Conservation (phyloP, 495 filamentous ascomycete genomes). For the Penicillium cinerascens region DNA sequence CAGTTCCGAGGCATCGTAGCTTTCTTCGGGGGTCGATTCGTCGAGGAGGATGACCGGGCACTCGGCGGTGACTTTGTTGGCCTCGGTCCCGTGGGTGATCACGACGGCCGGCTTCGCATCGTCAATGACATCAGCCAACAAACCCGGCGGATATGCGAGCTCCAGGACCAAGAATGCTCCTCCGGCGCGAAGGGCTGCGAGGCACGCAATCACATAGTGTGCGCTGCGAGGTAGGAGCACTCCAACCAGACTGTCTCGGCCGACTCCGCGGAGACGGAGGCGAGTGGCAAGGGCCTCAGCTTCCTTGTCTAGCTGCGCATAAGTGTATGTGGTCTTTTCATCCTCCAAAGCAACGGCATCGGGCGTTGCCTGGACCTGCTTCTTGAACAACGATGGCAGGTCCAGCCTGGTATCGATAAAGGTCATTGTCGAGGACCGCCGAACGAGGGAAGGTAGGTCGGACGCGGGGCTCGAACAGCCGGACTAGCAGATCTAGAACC, state of each 20-base stretch:
- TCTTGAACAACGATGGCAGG: constrained; percentile 55
- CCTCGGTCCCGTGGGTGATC: constrained; percentile 54
- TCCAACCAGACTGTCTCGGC: constrained; percentile 60
- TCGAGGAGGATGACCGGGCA: constrained; percentile 57
- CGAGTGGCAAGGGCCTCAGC: constrained; percentile 51
- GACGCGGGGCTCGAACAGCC: not conserved
- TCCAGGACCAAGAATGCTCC: constrained; percentile 70
- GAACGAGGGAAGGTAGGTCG: not conserved
- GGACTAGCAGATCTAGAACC: not conserved
- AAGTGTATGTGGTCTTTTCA: constrained; percentile 52
- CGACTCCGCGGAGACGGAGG: constrained; percentile 56
- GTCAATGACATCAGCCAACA: constrained; percentile 63
- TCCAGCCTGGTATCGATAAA: constrained; percentile 61
- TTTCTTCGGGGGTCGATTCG: constrained; percentile 33
- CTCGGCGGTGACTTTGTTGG: constrained; percentile 52
- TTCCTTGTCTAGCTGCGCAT: constrained; percentile 56
- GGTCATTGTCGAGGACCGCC: constrained; percentile 33
- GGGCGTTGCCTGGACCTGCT: constrained; percentile 57
- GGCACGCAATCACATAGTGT: constrained; percentile 66
- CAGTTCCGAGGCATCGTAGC: constrained; percentile 35
- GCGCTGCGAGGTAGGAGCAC: constrained; percentile 64
- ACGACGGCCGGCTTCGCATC: constrained; percentile 61
- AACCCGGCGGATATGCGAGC: constrained; percentile 61
- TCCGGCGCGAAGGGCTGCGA: constrained; percentile 62
- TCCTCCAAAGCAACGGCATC: constrained; percentile 61